phyloP scores from a whole-genome alignment of 2,329 filamentous ascomycete species.

The Fusarium albidum region DNA sequence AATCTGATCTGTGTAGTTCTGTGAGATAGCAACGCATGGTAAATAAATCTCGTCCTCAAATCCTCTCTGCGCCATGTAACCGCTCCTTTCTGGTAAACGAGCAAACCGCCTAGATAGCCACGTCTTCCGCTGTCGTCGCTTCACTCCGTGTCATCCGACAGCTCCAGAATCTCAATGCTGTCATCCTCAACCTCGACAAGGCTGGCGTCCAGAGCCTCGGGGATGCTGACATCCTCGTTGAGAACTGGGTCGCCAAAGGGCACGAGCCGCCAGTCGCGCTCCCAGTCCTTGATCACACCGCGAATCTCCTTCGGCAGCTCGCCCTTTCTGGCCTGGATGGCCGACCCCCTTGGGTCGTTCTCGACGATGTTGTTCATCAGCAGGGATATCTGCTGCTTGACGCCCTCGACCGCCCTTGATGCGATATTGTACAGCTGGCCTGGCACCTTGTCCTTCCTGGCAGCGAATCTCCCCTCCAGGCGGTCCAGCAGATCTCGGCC shows the following conservation, averaged over 20 bases:
- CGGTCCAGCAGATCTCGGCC: not conserved
- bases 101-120: no score
- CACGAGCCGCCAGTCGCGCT: not conserved
- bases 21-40: no score
- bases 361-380: slow-evolving; percentile 11
- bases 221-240: not conserved
- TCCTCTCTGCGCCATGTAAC: no score
- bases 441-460: not conserved
- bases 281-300: not conserved
- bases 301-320: not conserved
- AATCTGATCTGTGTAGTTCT: no score
- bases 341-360: not conserved
- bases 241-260: not conserved
- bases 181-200: no score
- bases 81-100: no score
- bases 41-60: no score
- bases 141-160: no score
- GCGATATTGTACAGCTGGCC: not conserved
- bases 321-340: not conserved
- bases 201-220: not conserved
- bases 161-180: no score
- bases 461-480: not conserved
- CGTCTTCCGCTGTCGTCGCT: no score
- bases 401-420: not conserved
- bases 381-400: not conserved